Evolutionary conservation across 768 basidiomycete species (phyloP).

Genomic region (Ramaria sp.): DNA sequence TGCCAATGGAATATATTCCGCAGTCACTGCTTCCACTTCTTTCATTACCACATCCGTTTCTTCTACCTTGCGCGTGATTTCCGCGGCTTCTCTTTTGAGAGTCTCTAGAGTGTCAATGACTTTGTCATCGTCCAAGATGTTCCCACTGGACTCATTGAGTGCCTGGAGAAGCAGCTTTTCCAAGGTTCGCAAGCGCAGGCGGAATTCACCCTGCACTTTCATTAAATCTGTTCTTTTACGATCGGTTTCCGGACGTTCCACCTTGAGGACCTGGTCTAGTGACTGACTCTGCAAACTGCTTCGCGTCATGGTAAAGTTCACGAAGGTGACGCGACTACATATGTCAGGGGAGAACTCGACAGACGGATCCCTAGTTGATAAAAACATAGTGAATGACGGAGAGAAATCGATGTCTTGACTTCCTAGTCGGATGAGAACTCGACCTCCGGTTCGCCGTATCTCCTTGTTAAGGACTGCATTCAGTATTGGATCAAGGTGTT

Average conservation of each 20-base stretch:
- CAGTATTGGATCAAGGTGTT: slow-evolving; percentile 93
- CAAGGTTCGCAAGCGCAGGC: slow-evolving; percentile 79
- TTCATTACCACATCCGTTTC: slow-evolving; percentile 94
- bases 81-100: slow-evolving; percentile 90
- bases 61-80: slow-evolving; percentile 90
- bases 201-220: slow-evolving; percentile 98
- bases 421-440: slow-evolving; percentile 91
- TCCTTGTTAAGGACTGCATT: slow-evolving; percentile 97
- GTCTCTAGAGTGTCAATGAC: slow-evolving; percentile 95
- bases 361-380: slow-evolving; percentile 93
- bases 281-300: slow-evolving; percentile 98
- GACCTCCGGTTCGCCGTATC: slow-evolving; percentile 90
- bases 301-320: slow-evolving; percentile 98
- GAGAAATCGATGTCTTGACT: slow-evolving; percentile 99
- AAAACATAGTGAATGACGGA: slow-evolving; percentile 99
- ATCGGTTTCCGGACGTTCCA: slow-evolving; percentile 94
- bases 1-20: slow-evolving; percentile 88
- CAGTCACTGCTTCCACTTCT: slow-evolving; percentile 92
- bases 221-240: slow-evolving; percentile 91
- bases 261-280: slow-evolving; percentile 91
- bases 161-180: slow-evolving; percentile 91
- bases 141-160: slow-evolving; percentile 91
- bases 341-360: slow-evolving; percentile 98
- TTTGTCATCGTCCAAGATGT: slow-evolving; percentile 97
- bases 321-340: slow-evolving; percentile 92